Conservation (phyloP, 2,329 filamentous ascomycete species). For the Pyricularia grisea region DNA sequence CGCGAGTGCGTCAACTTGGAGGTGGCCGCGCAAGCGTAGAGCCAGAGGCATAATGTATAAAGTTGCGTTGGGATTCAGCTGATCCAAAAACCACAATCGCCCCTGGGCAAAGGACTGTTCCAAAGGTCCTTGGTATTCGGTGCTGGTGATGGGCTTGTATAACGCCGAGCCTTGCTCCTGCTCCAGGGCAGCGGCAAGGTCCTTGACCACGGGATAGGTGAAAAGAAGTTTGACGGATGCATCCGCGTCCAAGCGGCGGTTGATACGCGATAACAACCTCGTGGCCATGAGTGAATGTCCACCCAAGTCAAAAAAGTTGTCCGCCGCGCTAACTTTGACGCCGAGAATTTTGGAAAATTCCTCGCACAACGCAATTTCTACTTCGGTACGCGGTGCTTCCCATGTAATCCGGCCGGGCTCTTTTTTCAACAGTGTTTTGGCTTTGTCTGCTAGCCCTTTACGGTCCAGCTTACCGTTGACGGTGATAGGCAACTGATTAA, state of each 20-base stretch:
- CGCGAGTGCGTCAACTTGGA: no score
- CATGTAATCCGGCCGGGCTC: neutral
- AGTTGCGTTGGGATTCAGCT: neutral
- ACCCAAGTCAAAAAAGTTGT: neutral
- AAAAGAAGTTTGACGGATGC: neutral
- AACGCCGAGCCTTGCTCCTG: no score
- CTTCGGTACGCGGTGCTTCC: neutral
- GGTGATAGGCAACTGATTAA: slow-evolving; percentile 43
- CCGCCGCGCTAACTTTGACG: neutral
- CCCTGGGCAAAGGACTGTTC: neutral
- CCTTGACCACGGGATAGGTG: no score
- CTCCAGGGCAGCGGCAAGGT: no score
- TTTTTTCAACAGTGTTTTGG: neutral
- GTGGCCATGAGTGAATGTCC: neutral
- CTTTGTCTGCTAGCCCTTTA: slow-evolving; percentile 24
- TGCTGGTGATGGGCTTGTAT: neutral
- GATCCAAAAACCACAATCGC: neutral
- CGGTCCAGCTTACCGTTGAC: slow-evolving; percentile 54
- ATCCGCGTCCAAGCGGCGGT: neutral
- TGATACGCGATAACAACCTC: neutral
- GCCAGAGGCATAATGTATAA: neutral
- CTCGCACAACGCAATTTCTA: neutral
- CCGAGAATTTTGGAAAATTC: neutral
- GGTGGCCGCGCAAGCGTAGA: neutral
- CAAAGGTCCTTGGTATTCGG: neutral